Percentiles rank a stretch among this genome's conserved stretches.
These are phyloP conservation scores for thale cress (Arabidopsis thaliana) DNA, from an alignment of 345 rosid species.

Conservation along the genomic window TAIR10.1 NC_003070.9:5306501-5307000, in stretches of 20 bases:
- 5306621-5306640: constrained; percentile 70
- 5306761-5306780: constrained; percentile 96
- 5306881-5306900: constrained; percentile 89
- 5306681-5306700: constrained; percentile 13
- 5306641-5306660: constrained; percentile 65
- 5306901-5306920: constrained; percentile 75
- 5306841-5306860: constrained; percentile 84
- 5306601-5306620: constrained; percentile 72
- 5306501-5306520: constrained; percentile 65
- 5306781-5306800: constrained; percentile 82
- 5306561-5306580: constrained; percentile 80
- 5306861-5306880: constrained; percentile 79
- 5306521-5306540: constrained; percentile 69
- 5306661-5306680: constrained; percentile 4
- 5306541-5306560: constrained; percentile 78
- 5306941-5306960: constrained; percentile 87
- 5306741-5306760: constrained; percentile 95
- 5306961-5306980: constrained; percentile 88
- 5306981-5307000: constrained; percentile 96
- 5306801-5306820: constrained; percentile 98
- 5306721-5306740: constrained; percentile 85
- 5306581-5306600: constrained; percentile 89
- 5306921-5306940: constrained; percentile 73
- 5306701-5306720: neutral
- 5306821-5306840: constrained; percentile 94